Percentiles rank a stretch among this genome's conserved stretches.
Conservation (phyloP, 2,329 filamentous ascomycete species). For the Rhexocercosporidium sp. region DNA sequence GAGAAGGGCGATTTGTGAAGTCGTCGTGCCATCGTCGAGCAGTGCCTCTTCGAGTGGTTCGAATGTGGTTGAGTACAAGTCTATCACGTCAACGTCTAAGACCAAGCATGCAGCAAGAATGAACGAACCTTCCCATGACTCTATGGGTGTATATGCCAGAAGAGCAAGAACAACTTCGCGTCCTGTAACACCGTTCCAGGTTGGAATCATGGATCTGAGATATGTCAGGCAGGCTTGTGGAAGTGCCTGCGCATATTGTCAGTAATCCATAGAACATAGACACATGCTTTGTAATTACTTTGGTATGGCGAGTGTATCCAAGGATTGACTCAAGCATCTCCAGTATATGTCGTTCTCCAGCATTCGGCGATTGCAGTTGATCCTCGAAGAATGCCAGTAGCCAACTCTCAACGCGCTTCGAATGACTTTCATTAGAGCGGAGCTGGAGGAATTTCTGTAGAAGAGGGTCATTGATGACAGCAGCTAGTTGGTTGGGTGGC, state of each 20-base stretch:
- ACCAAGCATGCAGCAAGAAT: not conserved
- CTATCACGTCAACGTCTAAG: conserved; percentile 44
- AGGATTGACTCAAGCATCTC: conserved; percentile 61
- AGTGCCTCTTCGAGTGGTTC: conserved; percentile 56
- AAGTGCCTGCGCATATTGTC: conserved; percentile 35
- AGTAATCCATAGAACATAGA: not conserved
- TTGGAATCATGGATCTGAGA: conserved; percentile 57
- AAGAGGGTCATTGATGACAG: conserved; percentile 75
- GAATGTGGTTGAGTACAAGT: conserved; percentile 55
- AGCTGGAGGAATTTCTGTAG: conserved; percentile 79
- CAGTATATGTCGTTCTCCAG: conserved; percentile 53
- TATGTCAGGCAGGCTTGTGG: conserved; percentile 50
- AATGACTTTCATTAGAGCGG: conserved; percentile 58
- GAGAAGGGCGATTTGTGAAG: conserved; percentile 65
- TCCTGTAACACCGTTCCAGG: conserved; percentile 67
- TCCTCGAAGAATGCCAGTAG: conserved; percentile 61
- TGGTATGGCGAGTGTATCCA: conserved; percentile 60
- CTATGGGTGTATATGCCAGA: conserved; percentile 59
- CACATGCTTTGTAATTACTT: conserved; percentile 48
- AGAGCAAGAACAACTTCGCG: conserved; percentile 61
- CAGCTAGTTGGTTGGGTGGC: conserved; percentile 80
- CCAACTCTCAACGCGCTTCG: conserved; percentile 63
- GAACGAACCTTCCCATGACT: conserved; percentile 58
- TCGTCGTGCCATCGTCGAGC: conserved; percentile 51
- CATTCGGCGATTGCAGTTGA: conserved; percentile 55